Base-by-base conservation (phyloP, 176 grass and related monocot genomes). In the Lolium rigidum region DNA sequence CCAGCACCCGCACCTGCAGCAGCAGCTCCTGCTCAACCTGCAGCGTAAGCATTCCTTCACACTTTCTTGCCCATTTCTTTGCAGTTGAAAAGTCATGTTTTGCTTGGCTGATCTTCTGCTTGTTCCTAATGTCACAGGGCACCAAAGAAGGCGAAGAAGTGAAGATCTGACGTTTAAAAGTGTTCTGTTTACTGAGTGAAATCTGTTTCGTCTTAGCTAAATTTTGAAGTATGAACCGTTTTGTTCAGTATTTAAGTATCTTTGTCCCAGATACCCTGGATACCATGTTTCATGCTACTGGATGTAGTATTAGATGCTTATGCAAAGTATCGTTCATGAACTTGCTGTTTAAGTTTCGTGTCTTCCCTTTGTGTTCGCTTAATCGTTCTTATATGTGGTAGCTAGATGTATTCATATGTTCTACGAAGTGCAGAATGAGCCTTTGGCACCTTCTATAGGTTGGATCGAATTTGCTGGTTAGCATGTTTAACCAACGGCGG, bases 121-220 rank as follows among this genome's bases (percentile, higher is more conserved):
- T 76, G 28, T 62, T 58, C 57, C 5, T 74, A 16, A 47, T 84
- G 31, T 64, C 80, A 59, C 79, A 90, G 81, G n/a, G 57, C 86
- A 70, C 65, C 86, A 13, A 94, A 89, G 83, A 91, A 91, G 72
- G 66, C 64, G 7, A 94, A 94, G 79, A 91, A 94, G 74, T 94
- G 79, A 91, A 91, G 38, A 62, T 43, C 54, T 77, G 56, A 31
- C 69, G 37, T 14, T 61, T 63, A 38, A 80, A 38, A 80, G 44
- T 21, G 58, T 62, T 88, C 57, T 74, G 80, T 64, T 75, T 65
- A 51, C 78, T 56, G 20, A 76, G 67, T 90, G 83, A 21, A 84
- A 51, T 66, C 75, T 58, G 38, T 82, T 8, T 63, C 54, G 51
- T 87, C 5, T 74, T 90, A 87, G 78, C 85, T 52, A 37, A 87